Base-by-base conservation (phyloP, 352 stramenopile species). In the Phytopythium sindhum region DNA sequence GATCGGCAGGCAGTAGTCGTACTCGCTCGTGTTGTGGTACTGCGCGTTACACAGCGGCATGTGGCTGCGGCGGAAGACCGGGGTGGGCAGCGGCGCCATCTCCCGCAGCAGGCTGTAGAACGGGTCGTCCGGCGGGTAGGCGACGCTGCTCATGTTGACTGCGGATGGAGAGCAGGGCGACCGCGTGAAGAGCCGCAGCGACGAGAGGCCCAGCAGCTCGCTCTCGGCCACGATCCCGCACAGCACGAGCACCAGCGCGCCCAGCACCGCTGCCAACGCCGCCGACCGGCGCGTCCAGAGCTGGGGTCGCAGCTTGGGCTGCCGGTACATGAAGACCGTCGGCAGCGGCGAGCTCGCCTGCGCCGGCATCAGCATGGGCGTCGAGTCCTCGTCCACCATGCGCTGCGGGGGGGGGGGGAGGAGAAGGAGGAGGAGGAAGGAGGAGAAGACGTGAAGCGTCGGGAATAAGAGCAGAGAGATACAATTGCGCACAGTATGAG, bases 1-100 rank as follows among this genome's bases (percentile, higher is more conserved):
- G 51, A 88, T 82, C 6, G 79, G 79, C 14, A 84, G 70, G 47
- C 79, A 88, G 48, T 81, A 84, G 35, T 54, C 53, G 63, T 15
- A 41, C 28, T 55, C 29, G 10, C 24, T 29, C 58, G 29, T 31
- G 15, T n/a, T 9, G 23, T 53, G 26, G 14, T 10, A 15, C 50
- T 41, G 58, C 9, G 66, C 54, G 19, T 72, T 51, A 47, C 70
- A 77, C 6, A 74, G 51, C 2, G 47, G 31, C n/a, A 17, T 58
- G 33, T 69, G 60, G 0, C 58, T 56, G 19, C 61, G 56, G 12
- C 33, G 37, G 57, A 86, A 75, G 14, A 51, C 53, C 29, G 74
- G 70, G 19, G 65, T 19, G 1, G 52, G 63, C 31, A 60, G 57
- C 31, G 41, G 63, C 23, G 52, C 28, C 4, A 39, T 53, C 4